Conservation (phyloP, 2,329 filamentous ascomycete genomes). For the Pseudocercospora fijiensis region DNA sequence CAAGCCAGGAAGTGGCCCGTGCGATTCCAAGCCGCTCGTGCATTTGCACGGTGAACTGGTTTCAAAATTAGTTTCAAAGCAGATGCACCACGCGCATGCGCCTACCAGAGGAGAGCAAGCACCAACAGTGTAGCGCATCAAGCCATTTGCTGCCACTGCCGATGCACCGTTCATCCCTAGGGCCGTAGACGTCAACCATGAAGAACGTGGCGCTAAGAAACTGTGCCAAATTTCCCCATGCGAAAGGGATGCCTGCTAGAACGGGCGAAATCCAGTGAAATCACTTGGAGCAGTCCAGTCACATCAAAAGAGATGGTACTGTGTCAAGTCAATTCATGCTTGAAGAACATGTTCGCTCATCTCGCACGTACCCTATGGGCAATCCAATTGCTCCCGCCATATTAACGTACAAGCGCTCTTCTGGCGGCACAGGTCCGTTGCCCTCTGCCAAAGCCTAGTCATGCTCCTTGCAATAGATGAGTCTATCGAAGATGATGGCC, state of each 20-base stretch:
- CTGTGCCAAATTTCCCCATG: conserved; percentile 35
- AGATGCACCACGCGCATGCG: background rate
- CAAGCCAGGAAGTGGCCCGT: conserved; percentile 48
- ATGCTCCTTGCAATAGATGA: conserved; percentile 40
- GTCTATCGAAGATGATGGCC: conserved; percentile 39
- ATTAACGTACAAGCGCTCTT: conserved; percentile 39
- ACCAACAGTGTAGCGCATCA: conserved; percentile 35
- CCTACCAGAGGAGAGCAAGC: conserved; percentile 21
- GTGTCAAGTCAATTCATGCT: conserved; percentile 8
- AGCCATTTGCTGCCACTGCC: conserved; percentile 59
- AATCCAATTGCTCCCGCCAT: conserved; percentile 40
- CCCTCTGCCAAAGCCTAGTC: conserved; percentile 34
- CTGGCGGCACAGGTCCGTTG: conserved; percentile 31
- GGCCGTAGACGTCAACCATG: conserved; percentile 55
- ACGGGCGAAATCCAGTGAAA: conserved; percentile 44
- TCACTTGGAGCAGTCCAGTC: conserved; percentile 40
- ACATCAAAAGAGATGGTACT: conserved; percentile 41
- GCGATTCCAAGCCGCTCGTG: conserved; percentile 43
- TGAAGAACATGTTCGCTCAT: background rate
- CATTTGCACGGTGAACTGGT: conserved; percentile 31
- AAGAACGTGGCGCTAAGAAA: conserved; percentile 45
- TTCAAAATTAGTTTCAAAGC: background rate
- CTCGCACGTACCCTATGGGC: conserved; percentile 32
- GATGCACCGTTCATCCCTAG: conserved; percentile 57
- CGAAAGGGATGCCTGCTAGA: conserved; percentile 38